Evolutionary conservation across 345 rosid genomes (phyloP).

Genomic region (Ceriops decandra): DNA sequence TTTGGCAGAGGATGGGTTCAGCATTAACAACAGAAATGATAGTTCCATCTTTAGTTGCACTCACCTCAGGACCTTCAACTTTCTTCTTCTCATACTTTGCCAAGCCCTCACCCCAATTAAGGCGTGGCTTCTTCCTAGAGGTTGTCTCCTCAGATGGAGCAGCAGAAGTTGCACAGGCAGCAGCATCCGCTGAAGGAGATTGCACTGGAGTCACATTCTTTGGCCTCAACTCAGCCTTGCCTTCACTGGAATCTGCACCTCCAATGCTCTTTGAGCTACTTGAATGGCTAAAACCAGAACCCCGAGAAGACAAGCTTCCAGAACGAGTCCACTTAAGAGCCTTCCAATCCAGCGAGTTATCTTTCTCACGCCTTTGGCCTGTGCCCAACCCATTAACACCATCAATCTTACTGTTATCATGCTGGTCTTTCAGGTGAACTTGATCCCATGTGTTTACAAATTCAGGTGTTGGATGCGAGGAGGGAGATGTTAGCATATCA

Average conservation of each 20-base stretch:
- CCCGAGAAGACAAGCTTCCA: conserved; percentile 77
- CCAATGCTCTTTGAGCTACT: conserved; percentile 80
- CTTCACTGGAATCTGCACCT: conserved; percentile 57
- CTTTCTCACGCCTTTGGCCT: conserved; percentile 47
- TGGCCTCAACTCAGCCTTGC: conserved; percentile 43
- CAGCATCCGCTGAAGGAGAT: conserved; percentile 68
- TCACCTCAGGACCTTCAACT: conserved; percentile 64
- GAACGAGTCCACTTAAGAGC: conserved; percentile 69
- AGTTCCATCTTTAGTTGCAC: conserved; percentile 41
- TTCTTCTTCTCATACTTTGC: conserved; percentile 92
- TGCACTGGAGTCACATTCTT: conserved; percentile 43
- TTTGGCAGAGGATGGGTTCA: conserved; percentile 44
- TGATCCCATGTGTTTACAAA: conserved; percentile 47
- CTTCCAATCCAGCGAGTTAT: conserved; percentile 65
- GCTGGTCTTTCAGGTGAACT: conserved; percentile 48
- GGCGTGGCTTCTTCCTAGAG: conserved; percentile 86
- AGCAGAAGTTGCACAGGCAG: conserved; percentile 45
- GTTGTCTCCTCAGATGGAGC: conserved; percentile 49
- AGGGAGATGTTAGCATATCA: conserved; percentile 40
- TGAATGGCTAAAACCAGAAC: conserved; percentile 81
- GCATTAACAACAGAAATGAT: conserved; percentile 22
- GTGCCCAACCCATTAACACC: conserved; percentile 43
- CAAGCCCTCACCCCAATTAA: conserved; percentile 96
- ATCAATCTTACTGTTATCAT: conserved; percentile 38
- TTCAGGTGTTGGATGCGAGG: conserved; percentile 42